phyloP scores from a whole-genome alignment of 108 stramenopile species.

The Hondaea fermentalgiana region DNA sequence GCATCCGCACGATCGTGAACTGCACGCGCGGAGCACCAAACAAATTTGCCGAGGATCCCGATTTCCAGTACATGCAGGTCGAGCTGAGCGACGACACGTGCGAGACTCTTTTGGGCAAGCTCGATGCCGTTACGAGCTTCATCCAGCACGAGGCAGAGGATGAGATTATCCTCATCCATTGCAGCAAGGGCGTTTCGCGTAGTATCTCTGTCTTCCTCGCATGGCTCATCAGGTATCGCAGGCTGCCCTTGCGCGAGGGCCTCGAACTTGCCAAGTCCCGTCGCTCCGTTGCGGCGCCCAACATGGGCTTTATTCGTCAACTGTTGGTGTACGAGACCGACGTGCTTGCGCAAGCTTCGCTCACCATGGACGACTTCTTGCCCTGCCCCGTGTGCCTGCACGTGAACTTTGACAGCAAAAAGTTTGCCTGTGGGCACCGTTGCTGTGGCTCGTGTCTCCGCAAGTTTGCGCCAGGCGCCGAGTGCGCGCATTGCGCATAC shows the following conservation, averaged over 20 bases:
- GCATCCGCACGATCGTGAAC: not conserved
- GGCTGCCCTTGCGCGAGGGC: not conserved
- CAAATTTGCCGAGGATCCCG: not conserved
- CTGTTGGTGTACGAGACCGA: not conserved
- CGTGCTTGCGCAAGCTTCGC: not conserved
- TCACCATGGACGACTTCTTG: not conserved
- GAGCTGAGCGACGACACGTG: not conserved
- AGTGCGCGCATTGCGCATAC: not conserved
- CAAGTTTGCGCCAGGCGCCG: not conserved
- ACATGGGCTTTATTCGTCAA: not conserved
- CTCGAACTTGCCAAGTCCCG: not conserved
- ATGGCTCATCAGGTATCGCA: conserved; percentile 7
- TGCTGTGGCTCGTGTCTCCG: not conserved
- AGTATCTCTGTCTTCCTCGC: not conserved
- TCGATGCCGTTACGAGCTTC: not conserved
- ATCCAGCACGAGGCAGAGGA: not conserved
- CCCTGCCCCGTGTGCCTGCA: not conserved
- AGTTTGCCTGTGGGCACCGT: not conserved
- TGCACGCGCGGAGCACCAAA: not conserved
- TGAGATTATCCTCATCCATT: not conserved
- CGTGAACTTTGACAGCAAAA: not conserved
- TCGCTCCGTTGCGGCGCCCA: not conserved
- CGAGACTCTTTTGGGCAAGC: not conserved
- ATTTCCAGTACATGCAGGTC: not conserved
- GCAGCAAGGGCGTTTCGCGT: not conserved